Conservation (phyloP, 2,329 filamentous ascomycete species). For the Nigrospora oryzae region DNA sequence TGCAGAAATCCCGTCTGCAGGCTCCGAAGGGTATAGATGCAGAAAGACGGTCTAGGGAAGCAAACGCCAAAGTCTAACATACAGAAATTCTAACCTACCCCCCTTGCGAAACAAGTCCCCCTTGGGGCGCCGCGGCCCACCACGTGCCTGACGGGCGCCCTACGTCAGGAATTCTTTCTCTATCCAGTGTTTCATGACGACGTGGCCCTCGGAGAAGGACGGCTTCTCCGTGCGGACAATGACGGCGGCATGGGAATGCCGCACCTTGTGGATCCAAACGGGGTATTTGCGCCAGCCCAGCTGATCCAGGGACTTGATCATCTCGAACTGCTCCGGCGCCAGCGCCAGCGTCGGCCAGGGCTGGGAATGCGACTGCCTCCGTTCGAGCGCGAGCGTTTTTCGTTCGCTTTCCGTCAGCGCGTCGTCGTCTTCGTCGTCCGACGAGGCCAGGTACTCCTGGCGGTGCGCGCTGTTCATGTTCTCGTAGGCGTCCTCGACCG, state of each 20-base stretch:
- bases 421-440: conserved; percentile 40
- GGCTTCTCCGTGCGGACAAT: conserved; percentile 66
- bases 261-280: conserved; percentile 66
- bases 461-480: conserved; percentile 59
- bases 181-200: conserved; percentile 77
- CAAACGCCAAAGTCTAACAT: not conserved
- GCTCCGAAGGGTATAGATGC: too few species aligned
- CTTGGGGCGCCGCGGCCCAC: too few species aligned
- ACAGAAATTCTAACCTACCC: not conserved
- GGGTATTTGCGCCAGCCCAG: conserved; percentile 57
- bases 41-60: not conserved
- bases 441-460: conserved; percentile 60
- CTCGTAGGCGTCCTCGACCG: conserved; percentile 72
- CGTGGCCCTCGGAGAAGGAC: conserved; percentile 64
- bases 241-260: conserved; percentile 86
- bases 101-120: not conserved
- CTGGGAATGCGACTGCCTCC: conserved; percentile 25
- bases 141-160: conserved; percentile 1
- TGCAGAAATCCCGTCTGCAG: too few species aligned
- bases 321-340: conserved; percentile 71
- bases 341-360: conserved; percentile 65
- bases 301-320: conserved; percentile 70
- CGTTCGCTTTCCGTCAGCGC: conserved; percentile 22
- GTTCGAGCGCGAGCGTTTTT: conserved; percentile 32
- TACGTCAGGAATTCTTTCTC: conserved; percentile 62